Percentiles rank a stretch among this genome's conserved stretches.
These are phyloP conservation scores for Zalaria obscura DNA, from an alignment of 2,329 filamentous ascomycete genomes.

Conservation along the genomic window DNA sequence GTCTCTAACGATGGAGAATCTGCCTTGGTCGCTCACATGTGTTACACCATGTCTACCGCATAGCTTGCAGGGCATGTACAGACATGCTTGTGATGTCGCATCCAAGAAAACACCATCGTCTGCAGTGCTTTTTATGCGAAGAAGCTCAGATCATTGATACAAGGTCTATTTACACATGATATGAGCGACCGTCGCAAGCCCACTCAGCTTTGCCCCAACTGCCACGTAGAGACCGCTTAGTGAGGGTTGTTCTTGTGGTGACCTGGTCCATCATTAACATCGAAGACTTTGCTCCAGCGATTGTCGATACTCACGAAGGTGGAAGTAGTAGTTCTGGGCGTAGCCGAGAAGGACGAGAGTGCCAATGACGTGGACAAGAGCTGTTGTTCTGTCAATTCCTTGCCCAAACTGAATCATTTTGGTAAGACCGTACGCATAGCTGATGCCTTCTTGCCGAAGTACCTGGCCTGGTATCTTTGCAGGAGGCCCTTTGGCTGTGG, in stretches of 20 bases:
- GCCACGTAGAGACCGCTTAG: conserved; percentile 34
- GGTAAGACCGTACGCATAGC: conserved; percentile 59
- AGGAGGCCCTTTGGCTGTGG: conserved; percentile 68
- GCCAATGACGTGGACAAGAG: conserved; percentile 74
- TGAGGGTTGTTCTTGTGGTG: conserved; percentile 99
- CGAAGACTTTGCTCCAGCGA: conserved; percentile 3
- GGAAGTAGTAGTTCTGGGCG: conserved; percentile 99
- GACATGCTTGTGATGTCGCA: too few species aligned
- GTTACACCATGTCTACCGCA: too few species aligned
- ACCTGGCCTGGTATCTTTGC: conserved; percentile 69
- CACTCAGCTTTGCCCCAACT: too few species aligned
- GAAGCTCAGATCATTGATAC: not conserved
- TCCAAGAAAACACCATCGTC: too few species aligned
- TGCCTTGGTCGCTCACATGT: too few species aligned
- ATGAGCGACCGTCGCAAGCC: too few species aligned
- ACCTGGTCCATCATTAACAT: conserved; percentile 38
- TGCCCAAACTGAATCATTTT: conserved; percentile 1
- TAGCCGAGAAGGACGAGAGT: conserved; percentile 73
- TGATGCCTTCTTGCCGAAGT: conserved; percentile 92
- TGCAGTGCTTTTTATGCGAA: not conserved
- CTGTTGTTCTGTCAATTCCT: conserved; percentile 32
- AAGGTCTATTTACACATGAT: not conserved
- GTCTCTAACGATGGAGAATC: too few species aligned
- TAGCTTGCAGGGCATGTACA: too few species aligned
- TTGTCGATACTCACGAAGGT: conserved; percentile 62